Evolutionary conservation across 2,329 filamentous ascomycete species (phyloP).

Genomic region (Aurifilum marmelostoma): DNA sequence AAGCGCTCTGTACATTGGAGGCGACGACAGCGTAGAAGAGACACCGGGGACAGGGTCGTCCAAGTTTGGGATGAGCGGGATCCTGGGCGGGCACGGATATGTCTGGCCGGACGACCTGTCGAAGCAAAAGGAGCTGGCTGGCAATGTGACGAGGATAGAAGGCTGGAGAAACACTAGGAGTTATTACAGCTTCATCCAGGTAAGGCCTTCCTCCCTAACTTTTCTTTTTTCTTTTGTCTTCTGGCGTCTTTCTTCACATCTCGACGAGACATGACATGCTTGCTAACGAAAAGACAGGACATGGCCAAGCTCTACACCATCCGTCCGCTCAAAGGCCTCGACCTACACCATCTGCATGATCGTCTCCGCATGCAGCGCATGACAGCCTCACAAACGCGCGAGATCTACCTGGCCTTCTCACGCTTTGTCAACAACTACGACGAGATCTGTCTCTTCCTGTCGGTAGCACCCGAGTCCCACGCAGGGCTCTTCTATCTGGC

Average conservation of each 20-base stretch:
- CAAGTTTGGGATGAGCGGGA: slow-evolving; percentile 19
- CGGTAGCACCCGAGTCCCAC: slow-evolving; percentile 81
- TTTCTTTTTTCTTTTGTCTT: background rate
- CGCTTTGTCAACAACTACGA: slow-evolving; percentile 78
- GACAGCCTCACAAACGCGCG: slow-evolving; percentile 72
- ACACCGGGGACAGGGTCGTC: slow-evolving; percentile 57
- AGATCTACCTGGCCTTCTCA: slow-evolving; percentile 82
- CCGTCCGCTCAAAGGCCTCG: slow-evolving; percentile 75
- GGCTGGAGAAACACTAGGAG: slow-evolving; percentile 95
- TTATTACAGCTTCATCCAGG: slow-evolving; percentile 94
- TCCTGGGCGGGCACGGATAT: slow-evolving; percentile 79
- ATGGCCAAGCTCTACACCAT: slow-evolving; percentile 66
- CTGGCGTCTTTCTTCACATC: no score
- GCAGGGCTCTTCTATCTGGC: slow-evolving; percentile 89
- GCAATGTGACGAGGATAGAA: slow-evolving; percentile 90
- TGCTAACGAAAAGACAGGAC: slow-evolving; percentile 55
- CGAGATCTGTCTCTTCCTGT: slow-evolving; percentile 82
- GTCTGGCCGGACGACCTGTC: slow-evolving; percentile 87
- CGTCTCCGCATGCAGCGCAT: slow-evolving; percentile 83
- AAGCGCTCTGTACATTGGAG: slow-evolving; percentile 83
- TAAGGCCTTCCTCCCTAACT: slow-evolving; percentile 44
- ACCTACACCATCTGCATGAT: slow-evolving; percentile 91
- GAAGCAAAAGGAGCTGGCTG: slow-evolving; percentile 84
- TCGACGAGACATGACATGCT: background rate
- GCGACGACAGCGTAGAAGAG: slow-evolving; percentile 66